A percentile compares a stretch with the other conserved stretches of the same genome.
phyloP scores from a whole-genome alignment of 441 rosid species.

The Bruguiera hainesii region DNA sequence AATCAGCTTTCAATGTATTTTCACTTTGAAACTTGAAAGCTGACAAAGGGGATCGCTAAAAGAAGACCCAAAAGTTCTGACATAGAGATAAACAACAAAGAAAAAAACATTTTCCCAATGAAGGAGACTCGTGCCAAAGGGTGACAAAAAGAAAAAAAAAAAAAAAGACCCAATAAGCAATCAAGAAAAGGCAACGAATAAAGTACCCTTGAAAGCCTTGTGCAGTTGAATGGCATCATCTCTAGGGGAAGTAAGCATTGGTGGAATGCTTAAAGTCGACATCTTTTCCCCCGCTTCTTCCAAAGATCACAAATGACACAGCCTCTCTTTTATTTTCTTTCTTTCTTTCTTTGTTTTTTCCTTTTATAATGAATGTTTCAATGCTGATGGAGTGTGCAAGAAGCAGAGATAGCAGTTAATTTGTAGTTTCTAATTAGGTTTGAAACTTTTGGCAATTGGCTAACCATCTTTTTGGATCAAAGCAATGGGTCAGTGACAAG shows the following conservation, averaged over 20 bases:
- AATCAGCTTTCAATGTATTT: background rate
- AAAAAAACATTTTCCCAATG: background rate
- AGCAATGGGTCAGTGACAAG: too few relatives aligned
- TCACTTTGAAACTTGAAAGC: background rate
- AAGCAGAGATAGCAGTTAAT: too few relatives aligned
- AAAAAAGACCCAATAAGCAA: background rate
- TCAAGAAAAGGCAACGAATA: background rate
- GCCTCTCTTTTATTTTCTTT: background rate
- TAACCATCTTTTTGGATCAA: too few relatives aligned
- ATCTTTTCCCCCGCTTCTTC: constrained; percentile 14
- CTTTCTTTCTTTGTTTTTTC: background rate
- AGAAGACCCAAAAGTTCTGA: too few relatives aligned
- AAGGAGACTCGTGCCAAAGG: background rate
- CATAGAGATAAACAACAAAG: too few relatives aligned
- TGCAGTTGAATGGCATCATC: constrained; percentile 57
- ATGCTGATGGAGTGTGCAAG: too few relatives aligned
- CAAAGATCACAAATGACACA: background rate
- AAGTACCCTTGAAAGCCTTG: constrained; percentile 60
- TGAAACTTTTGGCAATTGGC: too few relatives aligned
- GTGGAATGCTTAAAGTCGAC: constrained; percentile 50
- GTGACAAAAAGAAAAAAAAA: background rate
- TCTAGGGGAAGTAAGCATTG: constrained; percentile 40
- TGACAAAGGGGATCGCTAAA: background rate
- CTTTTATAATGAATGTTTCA: too few relatives aligned
- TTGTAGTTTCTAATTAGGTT: too few relatives aligned